These are phyloP conservation scores for Neonothopanus nambi DNA, from an alignment of 1,284 basidiomycete genomes.

Conservation along the genomic window DNA sequence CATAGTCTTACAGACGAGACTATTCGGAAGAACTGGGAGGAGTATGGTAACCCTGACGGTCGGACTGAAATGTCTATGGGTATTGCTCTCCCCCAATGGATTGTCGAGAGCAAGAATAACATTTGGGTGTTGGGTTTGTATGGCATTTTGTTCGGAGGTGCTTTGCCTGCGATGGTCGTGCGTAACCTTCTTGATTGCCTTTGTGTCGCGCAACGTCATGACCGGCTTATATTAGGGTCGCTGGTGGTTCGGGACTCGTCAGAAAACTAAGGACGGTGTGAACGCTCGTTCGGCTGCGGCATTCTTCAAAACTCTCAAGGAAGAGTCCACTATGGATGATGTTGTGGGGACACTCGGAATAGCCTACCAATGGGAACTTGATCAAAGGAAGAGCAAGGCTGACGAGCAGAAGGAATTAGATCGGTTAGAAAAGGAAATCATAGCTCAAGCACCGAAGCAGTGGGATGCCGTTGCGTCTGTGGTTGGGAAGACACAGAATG, in stretches of 20 bases:
- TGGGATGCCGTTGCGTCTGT: constrained; percentile 49
- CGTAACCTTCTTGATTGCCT: constrained; percentile 32
- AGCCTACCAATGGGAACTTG: constrained; percentile 68
- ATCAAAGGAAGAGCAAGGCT: constrained; percentile 25
- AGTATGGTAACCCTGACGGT: constrained; percentile 96
- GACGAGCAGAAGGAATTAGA: constrained; percentile 46
- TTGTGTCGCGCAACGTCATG: not conserved
- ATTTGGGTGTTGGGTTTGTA: constrained; percentile 90
- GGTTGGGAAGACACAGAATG: constrained; percentile 37
- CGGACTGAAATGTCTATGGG: constrained; percentile 94
- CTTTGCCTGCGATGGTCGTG: constrained; percentile 85
- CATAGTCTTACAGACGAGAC: constrained; percentile 88
- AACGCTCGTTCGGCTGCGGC: constrained; percentile 81
- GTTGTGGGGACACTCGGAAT: constrained; percentile 76
- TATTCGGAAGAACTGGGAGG: constrained; percentile 88
- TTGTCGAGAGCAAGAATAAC: constrained; percentile 91
- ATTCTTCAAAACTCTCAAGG: constrained; percentile 88
- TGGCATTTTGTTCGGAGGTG: constrained; percentile 84
- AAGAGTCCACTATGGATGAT: constrained; percentile 77
- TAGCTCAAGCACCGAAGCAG: constrained; percentile 47
- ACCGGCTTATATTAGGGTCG: constrained; percentile 52
- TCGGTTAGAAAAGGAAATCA: constrained; percentile 59
- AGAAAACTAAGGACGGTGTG: constrained; percentile 92
- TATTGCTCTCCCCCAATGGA: constrained; percentile 94
- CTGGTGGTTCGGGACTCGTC: constrained; percentile 97